These are phyloP conservation scores for Fusarium nanum DNA, from an alignment of 2,329 filamentous ascomycete species.

Conservation along the genomic window DNA sequence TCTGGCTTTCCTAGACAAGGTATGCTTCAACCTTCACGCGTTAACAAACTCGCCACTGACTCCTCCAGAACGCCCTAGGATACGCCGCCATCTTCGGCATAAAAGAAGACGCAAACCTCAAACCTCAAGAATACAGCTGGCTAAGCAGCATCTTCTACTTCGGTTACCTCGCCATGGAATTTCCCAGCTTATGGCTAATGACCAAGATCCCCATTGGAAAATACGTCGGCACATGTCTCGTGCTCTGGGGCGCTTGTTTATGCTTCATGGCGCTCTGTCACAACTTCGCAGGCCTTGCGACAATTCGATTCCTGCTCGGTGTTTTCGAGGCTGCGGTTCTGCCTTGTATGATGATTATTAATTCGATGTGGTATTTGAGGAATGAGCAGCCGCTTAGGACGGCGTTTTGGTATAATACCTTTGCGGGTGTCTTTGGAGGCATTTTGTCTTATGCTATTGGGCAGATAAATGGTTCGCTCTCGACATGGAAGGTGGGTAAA, in stretches of 20 bases:
- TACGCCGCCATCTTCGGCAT: slow-evolving; percentile 40
- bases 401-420: slow-evolving; percentile 50
- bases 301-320: slow-evolving; percentile 48
- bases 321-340: slow-evolving; percentile 46
- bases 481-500: slow-evolving; percentile 44
- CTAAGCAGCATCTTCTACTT: slow-evolving; percentile 60
- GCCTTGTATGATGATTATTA: slow-evolving; percentile 47
- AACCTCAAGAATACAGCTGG: slow-evolving; percentile 71
- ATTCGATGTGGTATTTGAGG: slow-evolving; percentile 50
- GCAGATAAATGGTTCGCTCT: slow-evolving; percentile 41
- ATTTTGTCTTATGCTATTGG: slow-evolving; percentile 49
- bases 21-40: no score
- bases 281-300: slow-evolving; percentile 42
- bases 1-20: slow-evolving; percentile 1
- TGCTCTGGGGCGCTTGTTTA: slow-evolving; percentile 36
- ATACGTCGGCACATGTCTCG: slow-evolving; percentile 37
- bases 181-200: slow-evolving; percentile 52
- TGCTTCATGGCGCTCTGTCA: slow-evolving; percentile 44
- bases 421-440: slow-evolving; percentile 49
- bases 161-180: slow-evolving; percentile 62
- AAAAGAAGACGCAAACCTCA: slow-evolving; percentile 41
- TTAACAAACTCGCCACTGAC: background rate
- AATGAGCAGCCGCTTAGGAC: slow-evolving; percentile 49
- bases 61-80: background rate
- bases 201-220: slow-evolving; percentile 35